Conservation (phyloP, 106 monocot species). For the Dendrobium nobile region DNA sequence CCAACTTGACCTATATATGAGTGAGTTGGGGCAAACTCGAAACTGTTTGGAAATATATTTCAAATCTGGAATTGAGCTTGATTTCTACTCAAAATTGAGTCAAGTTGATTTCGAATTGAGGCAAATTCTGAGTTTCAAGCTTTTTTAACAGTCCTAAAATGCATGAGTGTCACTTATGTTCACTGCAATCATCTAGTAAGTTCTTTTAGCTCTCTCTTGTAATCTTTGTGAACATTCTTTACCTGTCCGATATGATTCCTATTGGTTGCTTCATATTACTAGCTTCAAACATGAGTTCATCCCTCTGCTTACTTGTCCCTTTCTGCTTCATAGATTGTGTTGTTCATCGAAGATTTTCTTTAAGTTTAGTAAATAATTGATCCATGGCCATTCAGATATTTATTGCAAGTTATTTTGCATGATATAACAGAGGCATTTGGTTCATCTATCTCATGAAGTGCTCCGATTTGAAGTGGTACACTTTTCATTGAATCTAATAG, state of each 20-base stretch:
- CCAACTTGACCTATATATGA: neutral
- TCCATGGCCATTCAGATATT: neutral
- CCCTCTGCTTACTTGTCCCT: neutral
- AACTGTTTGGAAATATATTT: neutral
- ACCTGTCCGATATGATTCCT: neutral
- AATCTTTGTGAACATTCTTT: neutral
- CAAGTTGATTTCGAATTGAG: neutral
- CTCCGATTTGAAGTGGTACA: neutral
- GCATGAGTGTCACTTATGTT: neutral
- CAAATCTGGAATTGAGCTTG: neutral
- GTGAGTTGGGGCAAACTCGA: neutral
- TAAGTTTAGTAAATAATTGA: neutral
- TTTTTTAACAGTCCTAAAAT: neutral
- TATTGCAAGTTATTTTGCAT: neutral
- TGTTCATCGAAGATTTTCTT: neutral
- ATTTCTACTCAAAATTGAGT: neutral
- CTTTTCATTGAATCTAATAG: slow-evolving; percentile 1
- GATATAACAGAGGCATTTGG: neutral
- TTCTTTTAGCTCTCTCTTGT: neutral
- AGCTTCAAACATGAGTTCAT: neutral
- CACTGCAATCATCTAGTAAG: neutral
- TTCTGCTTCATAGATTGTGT: neutral
- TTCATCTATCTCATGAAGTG: slow-evolving; percentile 3
- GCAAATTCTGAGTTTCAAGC: neutral
- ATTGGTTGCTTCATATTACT: neutral